A percentile compares a stretch with the other conserved stretches of the same genome.
These are phyloP conservation scores for Xylaria sp. DNA, from an alignment of 2,329 filamentous ascomycete species.

Conservation along the genomic window DNA sequence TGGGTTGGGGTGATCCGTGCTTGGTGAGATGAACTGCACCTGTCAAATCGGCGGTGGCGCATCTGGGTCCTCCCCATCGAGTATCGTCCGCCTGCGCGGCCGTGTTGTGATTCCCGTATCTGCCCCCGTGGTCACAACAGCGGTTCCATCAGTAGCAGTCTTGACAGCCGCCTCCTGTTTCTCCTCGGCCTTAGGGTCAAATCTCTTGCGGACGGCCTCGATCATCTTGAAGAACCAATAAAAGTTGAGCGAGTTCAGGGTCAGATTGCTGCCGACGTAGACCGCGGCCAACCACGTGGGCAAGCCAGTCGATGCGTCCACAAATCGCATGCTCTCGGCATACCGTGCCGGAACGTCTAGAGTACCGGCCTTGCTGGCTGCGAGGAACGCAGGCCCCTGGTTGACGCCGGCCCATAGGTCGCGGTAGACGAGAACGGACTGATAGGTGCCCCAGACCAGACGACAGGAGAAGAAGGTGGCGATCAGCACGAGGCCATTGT, in stretches of 20 bases:
- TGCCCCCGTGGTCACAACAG: slow-evolving; percentile 48
- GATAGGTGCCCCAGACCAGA: slow-evolving; percentile 80
- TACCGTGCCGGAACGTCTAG: slow-evolving; percentile 50
- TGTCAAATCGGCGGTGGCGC: slow-evolving; percentile 47
- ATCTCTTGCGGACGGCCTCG: slow-evolving; percentile 78
- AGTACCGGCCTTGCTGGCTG: slow-evolving; percentile 48
- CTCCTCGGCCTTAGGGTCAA: slow-evolving; percentile 61
- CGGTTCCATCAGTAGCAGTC: slow-evolving; percentile 38
- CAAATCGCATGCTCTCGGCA: slow-evolving; percentile 61
- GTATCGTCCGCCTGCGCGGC: slow-evolving; percentile 44
- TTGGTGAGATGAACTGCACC: slow-evolving; percentile 37
- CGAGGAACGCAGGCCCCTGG: slow-evolving; percentile 50
- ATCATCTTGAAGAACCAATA: slow-evolving; percentile 93
- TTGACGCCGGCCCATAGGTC: slow-evolving; percentile 73
- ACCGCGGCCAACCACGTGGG: slow-evolving; percentile 75
- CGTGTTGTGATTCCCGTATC: slow-evolving; percentile 40
- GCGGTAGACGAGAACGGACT: slow-evolving; percentile 73
- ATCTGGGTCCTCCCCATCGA: slow-evolving; percentile 48
- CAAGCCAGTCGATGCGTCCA: slow-evolving; percentile 60
- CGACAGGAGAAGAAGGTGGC: slow-evolving; percentile 80
- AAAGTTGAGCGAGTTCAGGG: slow-evolving; percentile 80
- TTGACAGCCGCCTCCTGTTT: slow-evolving; percentile 48
- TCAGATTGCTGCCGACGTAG: slow-evolving; percentile 76
- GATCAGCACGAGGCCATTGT: slow-evolving; percentile 80
- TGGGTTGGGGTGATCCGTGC: background rate